Evolutionary conservation across 176 grass and related monocot species (phyloP).

Genomic region (Bromus sterilis): DNA sequence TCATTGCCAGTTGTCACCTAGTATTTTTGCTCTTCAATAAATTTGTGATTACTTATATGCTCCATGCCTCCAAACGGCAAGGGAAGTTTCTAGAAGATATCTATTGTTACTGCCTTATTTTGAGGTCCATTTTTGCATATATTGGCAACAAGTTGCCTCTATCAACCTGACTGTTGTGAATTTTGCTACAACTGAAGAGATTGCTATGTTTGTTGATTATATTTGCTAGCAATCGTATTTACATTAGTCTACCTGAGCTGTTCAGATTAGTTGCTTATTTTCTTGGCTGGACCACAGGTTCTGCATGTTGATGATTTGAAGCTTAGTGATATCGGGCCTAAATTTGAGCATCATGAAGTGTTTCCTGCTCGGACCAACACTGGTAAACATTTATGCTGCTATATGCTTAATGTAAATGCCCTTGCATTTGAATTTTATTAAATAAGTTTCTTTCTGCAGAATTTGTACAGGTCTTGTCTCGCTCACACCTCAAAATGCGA

Average conservation of each 20-base stretch:
- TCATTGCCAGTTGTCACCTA: not conserved
- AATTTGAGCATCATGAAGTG: slow-evolving; percentile 99
- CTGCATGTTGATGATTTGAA: slow-evolving; percentile 78
- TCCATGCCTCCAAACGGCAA: not conserved
- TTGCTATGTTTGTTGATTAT: slow-evolving; percentile 9
- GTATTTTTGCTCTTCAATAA: not conserved
- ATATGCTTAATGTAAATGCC: slow-evolving; percentile 6
- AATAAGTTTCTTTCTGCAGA: slow-evolving; percentile 46
- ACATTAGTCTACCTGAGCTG: not conserved
- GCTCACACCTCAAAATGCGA: slow-evolving; percentile 94
- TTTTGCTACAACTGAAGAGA: not conserved
- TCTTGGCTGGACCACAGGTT: slow-evolving; percentile 36
- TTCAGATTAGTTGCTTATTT: not conserved
- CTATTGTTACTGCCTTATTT: not conserved
- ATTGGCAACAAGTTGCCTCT: not conserved
- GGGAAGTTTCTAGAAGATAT: not conserved
- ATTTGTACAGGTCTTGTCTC: slow-evolving; percentile 85
- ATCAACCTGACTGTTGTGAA: not conserved
- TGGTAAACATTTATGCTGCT: slow-evolving; percentile 41
- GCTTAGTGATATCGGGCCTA: slow-evolving; percentile 72
- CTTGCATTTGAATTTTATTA: slow-evolving; percentile 17
- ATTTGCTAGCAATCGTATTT: not conserved
- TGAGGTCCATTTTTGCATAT: not conserved
- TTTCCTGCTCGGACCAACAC: slow-evolving; percentile 95
- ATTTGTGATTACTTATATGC: not conserved